phyloP scores from a whole-genome alignment of 1,284 basidiomycete species.

The Pholiota adiposa region DNA sequence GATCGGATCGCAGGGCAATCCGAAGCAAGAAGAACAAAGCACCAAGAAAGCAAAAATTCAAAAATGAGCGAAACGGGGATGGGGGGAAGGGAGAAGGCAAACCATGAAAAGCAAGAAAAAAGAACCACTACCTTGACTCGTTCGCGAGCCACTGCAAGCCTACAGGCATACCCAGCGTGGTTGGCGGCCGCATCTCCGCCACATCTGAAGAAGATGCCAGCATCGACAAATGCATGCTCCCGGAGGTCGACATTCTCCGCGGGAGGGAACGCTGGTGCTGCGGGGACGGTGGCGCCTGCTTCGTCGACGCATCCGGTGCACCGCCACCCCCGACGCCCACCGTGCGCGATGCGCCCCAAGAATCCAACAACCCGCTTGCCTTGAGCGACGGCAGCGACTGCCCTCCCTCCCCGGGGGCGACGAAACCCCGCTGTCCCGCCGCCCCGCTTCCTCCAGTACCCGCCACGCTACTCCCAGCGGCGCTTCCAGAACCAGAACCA shows the following conservation, averaged over 20 bases:
- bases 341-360: slow-evolving; percentile 34
- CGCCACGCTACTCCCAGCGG: slow-evolving; percentile 1
- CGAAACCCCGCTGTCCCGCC: slow-evolving; percentile 17
- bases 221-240: slow-evolving; percentile 16
- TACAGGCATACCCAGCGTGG: slow-evolving; percentile 53
- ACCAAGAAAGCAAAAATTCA: slow-evolving; percentile 21
- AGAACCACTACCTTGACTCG: slow-evolving; percentile 43
- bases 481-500: slow-evolving; percentile 12
- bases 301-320: slow-evolving; percentile 9
- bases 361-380: slow-evolving; percentile 70
- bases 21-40: slow-evolving; percentile 12
- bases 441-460: slow-evolving; percentile 15
- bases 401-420: slow-evolving; percentile 30
- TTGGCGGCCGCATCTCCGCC: slow-evolving; percentile 30
- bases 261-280: slow-evolving; percentile 28
- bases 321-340: too few species aligned
- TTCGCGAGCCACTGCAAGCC: slow-evolving; percentile 62
- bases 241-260: slow-evolving; percentile 27
- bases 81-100: slow-evolving; percentile 14
- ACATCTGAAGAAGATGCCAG: slow-evolving; percentile 26
- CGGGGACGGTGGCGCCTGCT: slow-evolving; percentile 20
- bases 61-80: slow-evolving; percentile 16
- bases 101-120: slow-evolving; percentile 9
- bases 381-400: slow-evolving; percentile 71
- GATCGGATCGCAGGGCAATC: slow-evolving; percentile 4